Conservation (phyloP, 192 early-diverging fungal genomes). For the Coemansia reversa region DNA sequence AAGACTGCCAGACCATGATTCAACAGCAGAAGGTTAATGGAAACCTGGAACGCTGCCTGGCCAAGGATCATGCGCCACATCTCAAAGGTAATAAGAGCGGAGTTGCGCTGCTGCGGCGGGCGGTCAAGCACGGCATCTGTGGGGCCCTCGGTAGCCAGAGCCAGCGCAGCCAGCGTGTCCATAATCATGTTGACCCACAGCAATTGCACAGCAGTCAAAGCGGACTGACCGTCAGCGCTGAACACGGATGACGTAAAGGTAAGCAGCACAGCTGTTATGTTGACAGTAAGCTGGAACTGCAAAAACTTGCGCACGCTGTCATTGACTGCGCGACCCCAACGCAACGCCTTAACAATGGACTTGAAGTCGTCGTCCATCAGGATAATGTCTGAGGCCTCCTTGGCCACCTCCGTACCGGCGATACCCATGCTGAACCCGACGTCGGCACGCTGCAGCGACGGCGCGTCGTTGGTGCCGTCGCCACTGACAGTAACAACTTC, state of each 20-base stretch:
- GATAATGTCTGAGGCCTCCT: slow-evolving; percentile 80
- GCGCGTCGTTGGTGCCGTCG: slow-evolving; percentile 85
- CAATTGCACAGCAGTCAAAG: slow-evolving; percentile 87
- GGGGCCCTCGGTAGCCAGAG: slow-evolving; percentile 89
- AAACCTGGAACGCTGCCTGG: slow-evolving; percentile 88
- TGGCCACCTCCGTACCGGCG: slow-evolving; percentile 81
- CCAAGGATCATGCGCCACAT: slow-evolving; percentile 94
- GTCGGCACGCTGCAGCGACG: slow-evolving; percentile 84
- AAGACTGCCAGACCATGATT: slow-evolving; percentile 62
- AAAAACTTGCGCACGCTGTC: slow-evolving; percentile 86
- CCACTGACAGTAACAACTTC: slow-evolving; percentile 82
- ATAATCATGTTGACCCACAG: slow-evolving; percentile 96
- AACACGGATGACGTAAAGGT: slow-evolving; percentile 67
- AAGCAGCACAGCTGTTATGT: slow-evolving; percentile 73
- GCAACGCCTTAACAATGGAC: slow-evolving; percentile 74
- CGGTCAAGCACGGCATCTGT: slow-evolving; percentile 80
- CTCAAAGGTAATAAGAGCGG: slow-evolving; percentile 77
- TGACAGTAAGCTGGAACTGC: slow-evolving; percentile 83
- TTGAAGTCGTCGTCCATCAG: slow-evolving; percentile 91
- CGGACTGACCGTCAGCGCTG: slow-evolving; percentile 67
- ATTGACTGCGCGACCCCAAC: slow-evolving; percentile 80
- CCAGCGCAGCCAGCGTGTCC: slow-evolving; percentile 89
- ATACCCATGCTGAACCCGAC: slow-evolving; percentile 95
- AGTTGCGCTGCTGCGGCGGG: slow-evolving; percentile 70
- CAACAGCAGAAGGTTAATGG: slow-evolving; percentile 65